Conservation (phyloP, 345 rosid genomes). For the Murraya koenigii region DNA sequence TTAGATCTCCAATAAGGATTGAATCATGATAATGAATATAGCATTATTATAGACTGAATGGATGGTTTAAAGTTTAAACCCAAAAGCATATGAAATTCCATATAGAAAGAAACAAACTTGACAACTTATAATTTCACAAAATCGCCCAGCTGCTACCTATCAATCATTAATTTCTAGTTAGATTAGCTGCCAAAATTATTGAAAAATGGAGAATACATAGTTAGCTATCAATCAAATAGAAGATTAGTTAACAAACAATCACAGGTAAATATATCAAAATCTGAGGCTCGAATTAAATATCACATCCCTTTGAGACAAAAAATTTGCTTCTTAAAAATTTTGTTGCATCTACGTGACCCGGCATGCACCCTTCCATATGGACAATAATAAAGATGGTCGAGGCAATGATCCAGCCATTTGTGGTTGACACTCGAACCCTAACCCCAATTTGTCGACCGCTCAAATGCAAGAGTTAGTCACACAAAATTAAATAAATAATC, state of each 20-base stretch:
- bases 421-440: slow-evolving; percentile 20
- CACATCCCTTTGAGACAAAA: slow-evolving; percentile 9
- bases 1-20: too few species aligned
- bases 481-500: neutral
- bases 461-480: neutral
- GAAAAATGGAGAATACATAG: neutral
- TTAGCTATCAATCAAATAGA: neutral
- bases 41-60: neutral
- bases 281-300: slow-evolving; percentile 2
- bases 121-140: neutral
- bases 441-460: slow-evolving; percentile 17
- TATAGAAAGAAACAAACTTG: neutral
- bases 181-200: slow-evolving; percentile 5
- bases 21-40: too few species aligned
- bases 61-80: neutral
- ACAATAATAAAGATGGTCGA: slow-evolving; percentile 28
- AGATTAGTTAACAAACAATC: neutral
- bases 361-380: slow-evolving; percentile 22
- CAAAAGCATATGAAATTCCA: neutral
- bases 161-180: neutral
- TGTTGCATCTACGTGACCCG: slow-evolving; percentile 20
- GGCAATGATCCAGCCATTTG: slow-evolving; percentile 23
- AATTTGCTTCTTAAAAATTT: neutral
- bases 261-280: neutral
- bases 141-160: neutral